Base-by-base conservation (phyloP, 306 rosid genomes). In the Quercus berberidifolia region DNA sequence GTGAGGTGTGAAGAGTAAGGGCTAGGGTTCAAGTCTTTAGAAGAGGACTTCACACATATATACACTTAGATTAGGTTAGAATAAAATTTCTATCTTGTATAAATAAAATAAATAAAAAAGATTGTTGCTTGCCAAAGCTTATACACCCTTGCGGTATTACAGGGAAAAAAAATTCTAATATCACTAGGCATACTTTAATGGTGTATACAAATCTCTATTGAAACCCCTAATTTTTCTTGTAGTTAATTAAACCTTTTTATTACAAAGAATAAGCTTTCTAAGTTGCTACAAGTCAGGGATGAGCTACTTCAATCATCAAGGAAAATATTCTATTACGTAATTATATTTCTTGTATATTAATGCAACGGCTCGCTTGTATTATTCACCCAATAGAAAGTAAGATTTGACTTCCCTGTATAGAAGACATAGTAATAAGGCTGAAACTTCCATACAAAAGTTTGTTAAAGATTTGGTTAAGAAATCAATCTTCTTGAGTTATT, bases 1-100 rank as follows among this genome's bases (percentile, higher is more conserved):
- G 26, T 25, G 0, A 25, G 26, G 2, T 35, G 0, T 35, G 41
- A 0, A 0, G 2, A 6, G 2, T 0, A 35, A 6, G 9, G 8
- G 2, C 0, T 0, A 25, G 26, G 0, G 0, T 35, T 35, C 41
- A 35, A 35, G 8, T 35, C 0, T 35, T 0, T 35, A 35, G 41
- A 0, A 35, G 7, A 2, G 2, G 9, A 2, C 2, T 35, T 6
- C 0, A 35, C 8, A 35, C 41, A 35, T 2, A 35, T 6, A 35
- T 35, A 35, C 2, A 1, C 41, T 35, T 35, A 35, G 8, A 35
- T 35, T 35, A 35, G 0, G 0, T 0, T 6, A 35, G 0, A 6
- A 0, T 35, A 35, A 0, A 5, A 35, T 35, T 35, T 35, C 2
- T 5, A 35, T 35, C 41, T 6, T 35, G 8, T 0, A 35, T 35